Evolutionary conservation across 352 stramenopile genomes (phyloP).

Genomic region (Thraustochytrium striatum): DNA sequence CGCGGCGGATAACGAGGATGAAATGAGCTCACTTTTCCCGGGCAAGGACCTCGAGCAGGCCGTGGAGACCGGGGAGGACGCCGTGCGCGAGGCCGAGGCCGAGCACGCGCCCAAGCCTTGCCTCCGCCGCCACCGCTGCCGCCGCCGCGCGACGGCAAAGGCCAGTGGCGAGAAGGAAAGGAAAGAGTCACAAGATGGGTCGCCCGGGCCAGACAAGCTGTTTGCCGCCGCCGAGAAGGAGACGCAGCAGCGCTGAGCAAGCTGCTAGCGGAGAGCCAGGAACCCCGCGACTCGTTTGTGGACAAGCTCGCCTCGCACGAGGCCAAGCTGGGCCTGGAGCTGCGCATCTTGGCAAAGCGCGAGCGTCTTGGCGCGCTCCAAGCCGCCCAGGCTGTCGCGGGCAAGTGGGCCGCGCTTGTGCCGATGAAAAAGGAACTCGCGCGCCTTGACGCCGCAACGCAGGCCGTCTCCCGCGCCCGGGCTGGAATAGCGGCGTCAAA

Average conservation of each 20-base stretch:
- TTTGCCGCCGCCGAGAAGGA: not conserved
- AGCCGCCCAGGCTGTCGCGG: not conserved
- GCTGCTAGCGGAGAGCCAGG: not conserved
- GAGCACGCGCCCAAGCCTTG: not conserved
- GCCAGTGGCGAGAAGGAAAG: not conserved
- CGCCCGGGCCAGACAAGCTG: not conserved
- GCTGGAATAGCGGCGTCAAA: too few relatives aligned
- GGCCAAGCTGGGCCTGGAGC: not conserved
- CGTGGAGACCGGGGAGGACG: not conserved
- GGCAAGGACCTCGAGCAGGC: not conserved
- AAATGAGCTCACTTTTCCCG: not conserved
- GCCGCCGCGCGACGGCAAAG: not conserved
- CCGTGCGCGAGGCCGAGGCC: not conserved
- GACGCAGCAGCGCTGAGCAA: not conserved
- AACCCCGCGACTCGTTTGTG: not conserved
- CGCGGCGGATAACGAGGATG: not conserved
- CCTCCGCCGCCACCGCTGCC: too few relatives aligned
- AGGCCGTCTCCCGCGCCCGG: not conserved
- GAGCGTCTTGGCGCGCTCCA: not conserved
- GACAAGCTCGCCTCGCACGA: not conserved
- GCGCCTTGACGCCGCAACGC: not conserved
- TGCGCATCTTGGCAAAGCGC: not conserved
- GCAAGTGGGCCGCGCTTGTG: not conserved
- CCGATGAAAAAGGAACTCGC: not conserved
- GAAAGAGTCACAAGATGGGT: not conserved